Evolutionary conservation across 2,329 filamentous ascomycete species (phyloP).

Genomic region (Ascochyta lentis): DNA sequence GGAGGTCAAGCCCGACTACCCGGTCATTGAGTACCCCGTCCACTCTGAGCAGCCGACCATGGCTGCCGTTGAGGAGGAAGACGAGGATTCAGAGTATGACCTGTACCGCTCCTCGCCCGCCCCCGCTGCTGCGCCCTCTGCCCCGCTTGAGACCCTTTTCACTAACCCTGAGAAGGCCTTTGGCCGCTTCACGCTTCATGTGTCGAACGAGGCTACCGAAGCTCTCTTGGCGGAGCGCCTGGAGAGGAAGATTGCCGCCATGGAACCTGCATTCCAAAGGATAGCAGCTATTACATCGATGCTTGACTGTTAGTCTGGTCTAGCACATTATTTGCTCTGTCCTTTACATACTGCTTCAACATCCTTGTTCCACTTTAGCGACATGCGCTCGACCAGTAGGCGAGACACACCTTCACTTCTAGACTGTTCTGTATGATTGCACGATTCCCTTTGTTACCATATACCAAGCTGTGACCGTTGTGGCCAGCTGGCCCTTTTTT

Average conservation of each 20-base stretch:
- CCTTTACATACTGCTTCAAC: not conserved
- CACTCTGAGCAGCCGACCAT: slow-evolving; percentile 27
- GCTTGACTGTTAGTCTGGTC: slow-evolving; percentile 32
- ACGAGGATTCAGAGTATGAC: slow-evolving; percentile 67
- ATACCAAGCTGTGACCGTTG: slow-evolving; percentile 24
- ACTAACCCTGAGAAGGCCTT: slow-evolving; percentile 70
- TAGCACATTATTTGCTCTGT: not conserved
- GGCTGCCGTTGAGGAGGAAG: slow-evolving; percentile 42
- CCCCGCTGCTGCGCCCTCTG: slow-evolving; percentile 35
- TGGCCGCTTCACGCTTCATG: slow-evolving; percentile 68
- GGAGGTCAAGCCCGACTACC: slow-evolving; percentile 58
- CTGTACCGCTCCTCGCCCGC: slow-evolving; percentile 61
- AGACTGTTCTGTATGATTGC: slow-evolving; percentile 38
- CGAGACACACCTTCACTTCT: slow-evolving; percentile 15
- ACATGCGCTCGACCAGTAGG: slow-evolving; percentile 1
- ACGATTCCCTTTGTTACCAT: slow-evolving; percentile 42
- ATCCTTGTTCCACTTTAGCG: slow-evolving; percentile 13
- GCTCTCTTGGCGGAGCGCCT: slow-evolving; percentile 42
- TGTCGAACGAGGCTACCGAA: slow-evolving; percentile 58
- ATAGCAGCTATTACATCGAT: slow-evolving; percentile 45
- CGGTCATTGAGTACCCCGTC: slow-evolving; percentile 54
- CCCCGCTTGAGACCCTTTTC: slow-evolving; percentile 45
- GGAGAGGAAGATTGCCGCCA: slow-evolving; percentile 44
- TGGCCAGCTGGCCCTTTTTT: slow-evolving; percentile 19
- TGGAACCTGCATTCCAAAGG: slow-evolving; percentile 43